phyloP scores from a whole-genome alignment of 169 alveolate species.

The Pseudocohnilembus persalinus region DNA sequence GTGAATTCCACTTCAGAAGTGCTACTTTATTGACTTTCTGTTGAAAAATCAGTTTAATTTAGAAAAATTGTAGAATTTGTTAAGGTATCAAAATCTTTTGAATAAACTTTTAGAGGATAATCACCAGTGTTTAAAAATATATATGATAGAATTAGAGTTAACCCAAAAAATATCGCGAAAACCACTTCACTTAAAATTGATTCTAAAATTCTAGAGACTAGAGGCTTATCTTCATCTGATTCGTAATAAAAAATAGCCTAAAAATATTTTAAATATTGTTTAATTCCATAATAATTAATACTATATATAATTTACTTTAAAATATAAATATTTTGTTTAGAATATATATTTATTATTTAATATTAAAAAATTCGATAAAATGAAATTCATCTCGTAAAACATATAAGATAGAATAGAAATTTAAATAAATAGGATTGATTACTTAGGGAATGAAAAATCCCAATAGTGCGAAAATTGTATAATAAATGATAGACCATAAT shows the following conservation, averaged over 20 bases:
- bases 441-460: neutral
- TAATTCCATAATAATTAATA: too few relatives aligned
- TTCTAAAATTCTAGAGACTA: neutral
- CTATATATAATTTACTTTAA: too few relatives aligned
- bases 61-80: neutral
- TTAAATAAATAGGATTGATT: too few relatives aligned
- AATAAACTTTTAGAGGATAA: neutral
- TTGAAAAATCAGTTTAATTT: neutral
- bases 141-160: too few relatives aligned
- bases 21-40: neutral
- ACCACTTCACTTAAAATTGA: neutral
- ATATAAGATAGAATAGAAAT: neutral
- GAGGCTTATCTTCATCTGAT: neutral
- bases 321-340: too few relatives aligned
- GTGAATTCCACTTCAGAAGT: neutral
- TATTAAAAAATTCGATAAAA: too few relatives aligned
- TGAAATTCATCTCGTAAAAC: too few relatives aligned
- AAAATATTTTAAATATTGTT: too few relatives aligned
- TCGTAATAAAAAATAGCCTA: neutral
- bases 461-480: neutral
- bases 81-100: neutral
- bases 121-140: neutral
- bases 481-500: neutral
- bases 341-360: too few relatives aligned
- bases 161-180: neutral